phyloP scores from a whole-genome alignment of 2,329 filamentous ascomycete species.

The Cladosporium sp. region DNA sequence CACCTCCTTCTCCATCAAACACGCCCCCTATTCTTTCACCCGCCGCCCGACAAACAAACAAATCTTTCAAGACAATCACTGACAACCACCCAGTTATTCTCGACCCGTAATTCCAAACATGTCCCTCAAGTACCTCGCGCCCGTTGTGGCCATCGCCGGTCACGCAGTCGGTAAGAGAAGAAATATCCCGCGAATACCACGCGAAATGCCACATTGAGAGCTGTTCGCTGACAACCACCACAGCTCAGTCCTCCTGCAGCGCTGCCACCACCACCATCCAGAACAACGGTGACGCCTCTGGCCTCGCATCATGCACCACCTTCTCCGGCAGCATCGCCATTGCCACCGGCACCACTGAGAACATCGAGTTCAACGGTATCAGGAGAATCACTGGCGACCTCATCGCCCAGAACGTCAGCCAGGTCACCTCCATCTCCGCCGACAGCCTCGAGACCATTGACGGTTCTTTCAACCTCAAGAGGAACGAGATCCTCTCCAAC shows the following conservation, averaged over 20 bases:
- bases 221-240: conserved; percentile 2
- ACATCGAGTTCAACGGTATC: conserved; percentile 59
- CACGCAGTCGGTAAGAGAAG: conserved; percentile 45
- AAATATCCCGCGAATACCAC: conserved; percentile 2
- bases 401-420: conserved; percentile 48
- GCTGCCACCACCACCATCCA: conserved; percentile 54
- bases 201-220: background rate
- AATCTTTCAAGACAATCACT: background rate
- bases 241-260: conserved; percentile 35
- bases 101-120: conserved; percentile 35
- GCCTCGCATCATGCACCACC: conserved; percentile 60
- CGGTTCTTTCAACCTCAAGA: conserved; percentile 64
- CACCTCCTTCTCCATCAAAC: background rate
- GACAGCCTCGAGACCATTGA: conserved; percentile 52
- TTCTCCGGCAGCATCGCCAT: conserved; percentile 66
- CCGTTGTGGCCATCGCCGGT: conserved; percentile 51
- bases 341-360: conserved; percentile 49
- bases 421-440: conserved; percentile 60
- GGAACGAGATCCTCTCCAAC: conserved; percentile 62
- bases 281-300: conserved; percentile 55
- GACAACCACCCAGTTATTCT: conserved; percentile 12
- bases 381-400: conserved; percentile 56
- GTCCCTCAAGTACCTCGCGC: conserved; percentile 52
- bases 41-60: background rate
- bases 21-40: background rate